phyloP scores from a whole-genome alignment of 1,284 basidiomycete genomes.

The Microbotryum silenes-acaulis region DNA sequence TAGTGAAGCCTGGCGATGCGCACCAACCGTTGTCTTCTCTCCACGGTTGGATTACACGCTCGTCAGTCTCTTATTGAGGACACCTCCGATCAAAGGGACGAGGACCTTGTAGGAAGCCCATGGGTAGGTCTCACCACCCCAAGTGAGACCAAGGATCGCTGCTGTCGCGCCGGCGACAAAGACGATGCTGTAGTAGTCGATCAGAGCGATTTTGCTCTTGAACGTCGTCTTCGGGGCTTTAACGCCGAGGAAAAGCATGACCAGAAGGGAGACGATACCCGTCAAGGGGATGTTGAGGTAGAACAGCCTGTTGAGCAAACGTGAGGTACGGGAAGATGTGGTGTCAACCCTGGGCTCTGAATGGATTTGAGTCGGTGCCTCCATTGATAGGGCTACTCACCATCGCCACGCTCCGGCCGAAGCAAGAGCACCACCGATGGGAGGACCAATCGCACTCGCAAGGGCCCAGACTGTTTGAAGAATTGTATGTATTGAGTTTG shows the following conservation, averaged over 20 bases:
- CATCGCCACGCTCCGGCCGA: constrained; percentile 43
- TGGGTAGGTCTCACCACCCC: constrained; percentile 39
- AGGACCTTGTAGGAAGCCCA: constrained; percentile 40
- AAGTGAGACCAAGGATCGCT: constrained; percentile 39
- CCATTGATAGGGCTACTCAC: constrained; percentile 11
- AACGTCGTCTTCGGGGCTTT: constrained; percentile 37
- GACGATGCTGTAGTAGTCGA: constrained; percentile 39
- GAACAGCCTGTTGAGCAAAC: constrained; percentile 1
- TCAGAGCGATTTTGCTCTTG: constrained; percentile 37
- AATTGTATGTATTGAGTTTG: not conserved
- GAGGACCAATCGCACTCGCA: constrained; percentile 34
- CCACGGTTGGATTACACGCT: too few relatives aligned
- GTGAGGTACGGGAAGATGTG: too few relatives aligned
- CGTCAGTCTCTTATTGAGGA: too few relatives aligned
- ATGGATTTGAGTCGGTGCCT: too few relatives aligned
- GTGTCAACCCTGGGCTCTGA: too few relatives aligned
- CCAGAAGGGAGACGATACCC: constrained; percentile 30
- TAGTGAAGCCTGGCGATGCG: too few relatives aligned
- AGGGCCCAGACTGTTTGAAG: constrained; percentile 9
- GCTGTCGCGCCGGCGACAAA: constrained; percentile 25
- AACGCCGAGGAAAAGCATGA: constrained; percentile 36
- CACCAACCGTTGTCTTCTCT: too few relatives aligned
- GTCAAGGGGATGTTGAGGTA: constrained; percentile 36
- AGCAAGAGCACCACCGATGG: constrained; percentile 44
- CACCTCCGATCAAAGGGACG: constrained; percentile 38